Base-by-base conservation (phyloP, 78 protist genomes). In the Cavenderia fasciculata region DNA sequence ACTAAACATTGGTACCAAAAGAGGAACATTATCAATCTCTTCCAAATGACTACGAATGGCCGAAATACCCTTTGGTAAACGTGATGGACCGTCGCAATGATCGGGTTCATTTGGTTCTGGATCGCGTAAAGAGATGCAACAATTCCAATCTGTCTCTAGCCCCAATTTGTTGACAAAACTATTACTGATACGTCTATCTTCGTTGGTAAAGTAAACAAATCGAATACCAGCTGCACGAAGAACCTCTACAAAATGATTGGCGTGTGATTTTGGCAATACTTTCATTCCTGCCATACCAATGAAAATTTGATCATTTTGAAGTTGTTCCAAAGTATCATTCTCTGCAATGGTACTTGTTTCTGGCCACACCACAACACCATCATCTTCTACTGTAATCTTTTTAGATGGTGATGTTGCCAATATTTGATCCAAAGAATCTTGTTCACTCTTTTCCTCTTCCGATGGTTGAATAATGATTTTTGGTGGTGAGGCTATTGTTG, bases 81-180 rank as follows among this genome's bases (percentile, higher is more conserved):
- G 68, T 2, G 96, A 92, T 21, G 86, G 87, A n/a, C 85, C 86
- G 65, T 93, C 95, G 0, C 86, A 46, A 0, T 31, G 40, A 2
- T 82, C 87, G 4, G 10, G 85, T 69, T 71, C 86, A 23, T 73
- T 66, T 16, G 72, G 88, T 23, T 19, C 95, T 7, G 87, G 87
- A 51, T 87, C 93, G 4, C 62, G 31, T 25, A 93, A 63, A 0
- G 91, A 66, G 19, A 93, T 90, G 49, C 92, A 82, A 46, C 93
- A 86, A 51, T 93, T 93, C 95, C 95, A 93, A 84, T 87, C 95
- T 33, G 95, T 93, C 19, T 87, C 93, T n/a, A 93, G 54, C 34
- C 95, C 95, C 10, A 93, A 25, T 54, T 78, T 87, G 38, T 74
- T 78, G 2, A 74, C 95, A 51, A 93, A 93, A n/a, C 76, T 49